Conservation (phyloP, 106 monocot genomes). For the Dioscorea zingiberensis region DNA sequence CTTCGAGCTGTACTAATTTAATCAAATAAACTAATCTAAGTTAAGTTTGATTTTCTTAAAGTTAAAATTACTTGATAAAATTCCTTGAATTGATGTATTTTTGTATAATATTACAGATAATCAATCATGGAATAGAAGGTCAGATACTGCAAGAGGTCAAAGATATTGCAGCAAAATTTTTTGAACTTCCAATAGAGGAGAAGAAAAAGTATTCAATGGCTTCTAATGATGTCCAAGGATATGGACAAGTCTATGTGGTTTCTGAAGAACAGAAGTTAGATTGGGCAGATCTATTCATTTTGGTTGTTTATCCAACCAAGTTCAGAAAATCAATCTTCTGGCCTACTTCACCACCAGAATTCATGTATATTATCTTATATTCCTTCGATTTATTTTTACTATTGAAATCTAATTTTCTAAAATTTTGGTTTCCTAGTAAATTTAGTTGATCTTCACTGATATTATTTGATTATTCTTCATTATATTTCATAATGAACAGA, state of each 20-base stretch:
- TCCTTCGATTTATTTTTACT: not conserved
- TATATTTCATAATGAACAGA: constrained; percentile 1
- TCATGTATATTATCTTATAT: constrained; percentile 5
- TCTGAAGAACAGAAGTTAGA: constrained; percentile 30
- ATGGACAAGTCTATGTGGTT: constrained; percentile 17
- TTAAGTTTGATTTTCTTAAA: too few relatives aligned
- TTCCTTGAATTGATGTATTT: not conserved
- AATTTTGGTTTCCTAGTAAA: not conserved
- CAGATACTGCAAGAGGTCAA: constrained; percentile 4
- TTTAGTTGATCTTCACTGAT: not conserved
- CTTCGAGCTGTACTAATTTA: too few relatives aligned
- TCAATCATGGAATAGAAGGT: constrained; percentile 22
- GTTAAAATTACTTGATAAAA: not conserved
- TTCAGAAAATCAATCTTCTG: constrained; percentile 13
- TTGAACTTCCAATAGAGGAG: constrained; percentile 11
- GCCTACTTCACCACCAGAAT: constrained; percentile 11
- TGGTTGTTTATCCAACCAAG: not conserved
- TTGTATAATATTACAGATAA: constrained; percentile 2
- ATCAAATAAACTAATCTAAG: too few relatives aligned
- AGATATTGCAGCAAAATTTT: constrained; percentile 7
- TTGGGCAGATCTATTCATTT: constrained; percentile 14
- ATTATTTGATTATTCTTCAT: not conserved
- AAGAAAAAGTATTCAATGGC: constrained; percentile 25
- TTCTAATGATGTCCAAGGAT: constrained; percentile 22
- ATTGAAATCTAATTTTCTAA: not conserved